Conservation (phyloP, 345 rosid genomes). For the Arabidopsis arenosa region DNA sequence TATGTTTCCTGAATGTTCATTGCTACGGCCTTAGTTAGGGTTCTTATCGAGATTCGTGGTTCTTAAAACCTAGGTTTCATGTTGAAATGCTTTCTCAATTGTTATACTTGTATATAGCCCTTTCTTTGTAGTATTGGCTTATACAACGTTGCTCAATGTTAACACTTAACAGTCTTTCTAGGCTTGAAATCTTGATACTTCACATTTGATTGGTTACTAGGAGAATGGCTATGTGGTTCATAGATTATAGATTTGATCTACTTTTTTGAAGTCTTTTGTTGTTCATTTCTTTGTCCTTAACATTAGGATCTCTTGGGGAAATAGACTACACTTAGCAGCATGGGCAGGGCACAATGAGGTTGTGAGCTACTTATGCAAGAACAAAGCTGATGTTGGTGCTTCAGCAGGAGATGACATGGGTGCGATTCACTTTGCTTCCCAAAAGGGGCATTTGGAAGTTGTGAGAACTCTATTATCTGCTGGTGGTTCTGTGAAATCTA, state of each 20-base stretch:
- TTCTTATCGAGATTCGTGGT: not conserved
- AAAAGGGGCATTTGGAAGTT: conserved; percentile 87
- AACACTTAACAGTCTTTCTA: not conserved
- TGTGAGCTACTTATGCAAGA: conserved; percentile 79
- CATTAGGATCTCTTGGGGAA: conserved; percentile 40
- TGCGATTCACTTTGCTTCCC: conserved; percentile 95
- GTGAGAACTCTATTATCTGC: conserved; percentile 62
- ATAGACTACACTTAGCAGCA: conserved; percentile 91
- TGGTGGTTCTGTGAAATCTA: conserved; percentile 72
- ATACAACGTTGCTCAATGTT: not conserved
- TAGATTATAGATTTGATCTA: not conserved
- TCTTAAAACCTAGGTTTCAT: not conserved
- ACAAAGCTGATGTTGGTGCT: conserved; percentile 95
- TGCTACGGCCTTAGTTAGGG: conserved; percentile 9
- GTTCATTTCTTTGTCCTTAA: conserved; percentile 48
- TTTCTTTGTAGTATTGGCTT: not conserved
- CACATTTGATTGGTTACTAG: conserved; percentile 1
- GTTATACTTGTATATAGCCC: not conserved
- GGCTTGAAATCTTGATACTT: not conserved
- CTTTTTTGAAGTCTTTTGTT: conserved; percentile 6
- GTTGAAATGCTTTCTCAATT: not conserved
- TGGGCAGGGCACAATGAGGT: conserved; percentile 89
- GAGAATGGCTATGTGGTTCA: not conserved
- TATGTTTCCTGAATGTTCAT: not conserved
- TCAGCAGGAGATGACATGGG: conserved; percentile 99